Conservation (phyloP, 129 eudicot species). For the Rutidosis leptorrhynchoides region DNA sequence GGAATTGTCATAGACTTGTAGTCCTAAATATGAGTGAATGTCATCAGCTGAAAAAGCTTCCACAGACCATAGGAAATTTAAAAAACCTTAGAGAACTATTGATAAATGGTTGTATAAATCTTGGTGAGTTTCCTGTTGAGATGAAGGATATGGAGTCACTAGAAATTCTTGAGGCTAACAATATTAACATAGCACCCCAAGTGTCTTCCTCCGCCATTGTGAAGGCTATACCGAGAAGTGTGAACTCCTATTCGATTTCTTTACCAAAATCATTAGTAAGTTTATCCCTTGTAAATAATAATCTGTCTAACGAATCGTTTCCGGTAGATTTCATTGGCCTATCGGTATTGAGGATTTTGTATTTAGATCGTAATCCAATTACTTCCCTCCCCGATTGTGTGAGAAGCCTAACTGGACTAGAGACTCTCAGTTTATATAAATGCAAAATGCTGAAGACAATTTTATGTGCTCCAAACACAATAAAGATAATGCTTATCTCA, state of each 20-base stretch:
- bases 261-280: no score
- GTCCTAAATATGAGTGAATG: no score
- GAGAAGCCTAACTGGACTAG: slow-evolving; percentile 18
- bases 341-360: slow-evolving; percentile 1
- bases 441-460: slow-evolving; percentile 20
- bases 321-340: no score
- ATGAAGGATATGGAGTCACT: no score
- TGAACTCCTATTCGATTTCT: neutral
- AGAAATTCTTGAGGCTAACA: slow-evolving; percentile 3
- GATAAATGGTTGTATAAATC: no score
- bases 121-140: no score
- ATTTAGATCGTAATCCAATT: slow-evolving; percentile 21
- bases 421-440: neutral
- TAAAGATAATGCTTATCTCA: neutral
- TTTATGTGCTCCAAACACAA: slow-evolving; percentile 5
- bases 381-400: slow-evolving; percentile 22
- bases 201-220: slow-evolving; percentile 7
- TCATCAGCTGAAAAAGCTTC: no score
- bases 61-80: no score
- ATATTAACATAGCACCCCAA: neutral
- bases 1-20: no score
- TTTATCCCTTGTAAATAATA: no score
- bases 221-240: slow-evolving; percentile 4
- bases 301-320: no score
- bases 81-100: no score